Evolutionary conservation across 148 eudicot genomes (phyloP).

Genomic region (Arbutus unedo): DNA sequence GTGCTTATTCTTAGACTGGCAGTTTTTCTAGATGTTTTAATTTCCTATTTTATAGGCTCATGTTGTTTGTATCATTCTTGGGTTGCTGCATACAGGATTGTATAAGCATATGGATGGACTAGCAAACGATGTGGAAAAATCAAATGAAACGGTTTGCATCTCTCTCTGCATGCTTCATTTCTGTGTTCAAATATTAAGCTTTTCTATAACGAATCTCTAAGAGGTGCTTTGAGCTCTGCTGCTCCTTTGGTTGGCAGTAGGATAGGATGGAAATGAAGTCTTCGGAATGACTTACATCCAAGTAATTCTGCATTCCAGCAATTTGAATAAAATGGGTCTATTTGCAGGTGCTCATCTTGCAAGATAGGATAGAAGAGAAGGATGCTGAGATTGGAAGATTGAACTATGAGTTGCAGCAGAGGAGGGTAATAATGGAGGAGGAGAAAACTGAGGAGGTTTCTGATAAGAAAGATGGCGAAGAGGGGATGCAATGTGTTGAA

Average conservation of each 20-base stretch:
- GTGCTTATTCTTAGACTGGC: too few species aligned
- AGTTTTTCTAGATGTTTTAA: neutral
- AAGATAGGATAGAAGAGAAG: conserved; percentile 68
- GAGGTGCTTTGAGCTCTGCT: neutral
- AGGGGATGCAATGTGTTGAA: conserved; percentile 23
- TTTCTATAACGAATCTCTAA: neutral
- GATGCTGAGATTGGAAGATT: conserved; percentile 70
- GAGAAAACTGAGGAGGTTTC: conserved; percentile 32
- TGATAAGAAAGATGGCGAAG: conserved; percentile 33
- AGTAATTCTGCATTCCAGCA: neutral
- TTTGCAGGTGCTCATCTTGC: conserved; percentile 67
- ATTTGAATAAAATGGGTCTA: neutral
- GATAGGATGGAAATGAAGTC: neutral
- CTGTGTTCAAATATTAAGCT: conserved; percentile 8
- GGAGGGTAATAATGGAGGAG: conserved; percentile 25
- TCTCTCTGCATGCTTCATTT: neutral
- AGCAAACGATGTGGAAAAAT: conserved; percentile 75
- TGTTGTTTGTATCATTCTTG: neutral
- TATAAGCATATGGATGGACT: conserved; percentile 73
- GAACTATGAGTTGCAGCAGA: conserved; percentile 48
- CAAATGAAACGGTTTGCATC: conserved; percentile 72
- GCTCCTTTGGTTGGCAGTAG: conserved; percentile 1
- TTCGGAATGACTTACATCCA: neutral
- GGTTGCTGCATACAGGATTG: conserved; percentile 48
- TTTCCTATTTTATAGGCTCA: neutral